Percentiles rank a stretch among this genome's conserved stretches.
Conservation (phyloP, 2,329 filamentous ascomycete species). For the Penicillium freii region DNA sequence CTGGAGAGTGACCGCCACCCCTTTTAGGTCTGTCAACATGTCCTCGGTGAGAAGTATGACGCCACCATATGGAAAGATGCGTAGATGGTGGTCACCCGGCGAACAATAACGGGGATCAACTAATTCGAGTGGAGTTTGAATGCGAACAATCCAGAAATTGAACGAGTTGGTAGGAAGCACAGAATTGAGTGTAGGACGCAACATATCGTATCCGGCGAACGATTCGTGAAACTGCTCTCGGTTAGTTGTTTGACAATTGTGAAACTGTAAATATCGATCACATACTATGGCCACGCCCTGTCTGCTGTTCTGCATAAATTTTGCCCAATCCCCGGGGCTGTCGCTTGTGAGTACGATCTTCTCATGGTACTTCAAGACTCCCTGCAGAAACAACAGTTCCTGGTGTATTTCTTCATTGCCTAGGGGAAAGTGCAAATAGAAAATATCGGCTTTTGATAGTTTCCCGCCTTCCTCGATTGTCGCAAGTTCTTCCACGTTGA, state of each 20-base stretch:
- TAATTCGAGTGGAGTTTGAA: constrained; percentile 27
- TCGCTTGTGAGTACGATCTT: constrained; percentile 32
- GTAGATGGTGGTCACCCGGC: constrained; percentile 27
- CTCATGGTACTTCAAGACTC: constrained; percentile 27
- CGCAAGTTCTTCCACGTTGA: constrained; percentile 32
- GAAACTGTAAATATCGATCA: neutral
- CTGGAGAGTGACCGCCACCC: constrained; percentile 32
- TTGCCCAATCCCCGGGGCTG: constrained; percentile 35
- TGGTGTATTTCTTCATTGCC: constrained; percentile 14
- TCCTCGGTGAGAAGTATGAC: constrained; percentile 45
- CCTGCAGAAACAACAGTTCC: constrained; percentile 29
- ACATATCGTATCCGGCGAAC: constrained; percentile 30
- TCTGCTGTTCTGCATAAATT: constrained; percentile 29
- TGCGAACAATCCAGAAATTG: constrained; percentile 39
- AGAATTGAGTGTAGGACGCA: constrained; percentile 26
- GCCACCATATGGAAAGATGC: constrained; percentile 40
- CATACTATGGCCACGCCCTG: constrained; percentile 38
- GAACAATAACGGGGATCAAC: constrained; percentile 14
- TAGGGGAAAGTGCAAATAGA: constrained; percentile 38
- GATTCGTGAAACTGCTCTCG: constrained; percentile 38
- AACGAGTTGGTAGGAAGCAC: constrained; percentile 24
- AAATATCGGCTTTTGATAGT: constrained; percentile 23
- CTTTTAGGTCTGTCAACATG: constrained; percentile 30
- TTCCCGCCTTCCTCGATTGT: constrained; percentile 19
- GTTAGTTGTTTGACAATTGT: neutral